Conservation (phyloP, 495 filamentous ascomycete species). For the Pseudomonodictys pantanalensis region DNA sequence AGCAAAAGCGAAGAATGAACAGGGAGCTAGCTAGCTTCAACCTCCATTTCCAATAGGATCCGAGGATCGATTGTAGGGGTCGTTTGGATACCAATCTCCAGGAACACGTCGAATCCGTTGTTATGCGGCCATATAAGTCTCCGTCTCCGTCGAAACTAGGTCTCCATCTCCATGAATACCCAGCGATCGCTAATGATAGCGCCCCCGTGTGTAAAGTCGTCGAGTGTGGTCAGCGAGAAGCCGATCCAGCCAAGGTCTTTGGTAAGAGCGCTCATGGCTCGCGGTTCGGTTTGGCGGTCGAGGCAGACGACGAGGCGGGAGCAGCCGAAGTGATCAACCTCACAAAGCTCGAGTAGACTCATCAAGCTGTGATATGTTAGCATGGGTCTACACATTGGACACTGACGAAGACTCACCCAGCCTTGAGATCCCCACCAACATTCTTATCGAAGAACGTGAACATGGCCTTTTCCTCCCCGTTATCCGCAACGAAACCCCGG, state of each 20-base stretch:
- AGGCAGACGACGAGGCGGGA: slow-evolving; percentile 76
- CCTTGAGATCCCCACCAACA: slow-evolving; percentile 74
- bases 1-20: not conserved
- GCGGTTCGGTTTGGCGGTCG: slow-evolving; percentile 59
- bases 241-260: slow-evolving; percentile 90
- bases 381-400: not conserved
- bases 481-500: slow-evolving; percentile 71
- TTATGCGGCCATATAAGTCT: too few species aligned
- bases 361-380: slow-evolving; percentile 60
- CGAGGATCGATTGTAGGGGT: too few species aligned
- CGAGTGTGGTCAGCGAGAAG: slow-evolving; percentile 75
- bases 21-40: slow-evolving; percentile 45
- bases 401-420: slow-evolving; percentile 61
- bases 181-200: slow-evolving; percentile 67
- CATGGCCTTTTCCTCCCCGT: slow-evolving; percentile 64
- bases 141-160: too few species aligned
- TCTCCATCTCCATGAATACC: slow-evolving; percentile 64
- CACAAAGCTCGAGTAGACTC: slow-evolving; percentile 83
- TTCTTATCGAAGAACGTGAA: slow-evolving; percentile 83
- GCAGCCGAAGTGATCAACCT: slow-evolving; percentile 65
- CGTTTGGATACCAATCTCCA: too few species aligned
- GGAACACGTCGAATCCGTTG: too few species aligned
- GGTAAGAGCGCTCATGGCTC: slow-evolving; percentile 59
- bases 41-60: too few species aligned
- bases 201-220: slow-evolving; percentile 60